Conservation (phyloP, 2,329 filamentous ascomycete species). For the Xylaria sp. region DNA sequence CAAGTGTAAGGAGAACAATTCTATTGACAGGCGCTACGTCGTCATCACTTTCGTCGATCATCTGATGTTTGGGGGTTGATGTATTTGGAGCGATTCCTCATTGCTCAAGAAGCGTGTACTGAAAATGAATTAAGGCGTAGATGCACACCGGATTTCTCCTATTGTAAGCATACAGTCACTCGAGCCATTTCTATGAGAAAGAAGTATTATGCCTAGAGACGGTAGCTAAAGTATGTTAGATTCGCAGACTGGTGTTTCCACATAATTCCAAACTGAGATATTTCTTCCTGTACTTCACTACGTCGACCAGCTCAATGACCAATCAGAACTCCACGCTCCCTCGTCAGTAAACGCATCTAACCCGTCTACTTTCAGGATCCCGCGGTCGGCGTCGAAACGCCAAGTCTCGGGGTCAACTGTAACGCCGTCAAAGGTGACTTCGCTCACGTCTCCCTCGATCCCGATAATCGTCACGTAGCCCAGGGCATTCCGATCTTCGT, state of each 20-base stretch:
- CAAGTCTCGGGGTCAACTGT: conserved; percentile 50
- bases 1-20: not conserved
- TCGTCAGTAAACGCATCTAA: conserved; percentile 53
- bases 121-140: too few relatives aligned
- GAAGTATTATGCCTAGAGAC: too few relatives aligned
- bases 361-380: conserved; percentile 56
- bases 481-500: conserved; percentile 60
- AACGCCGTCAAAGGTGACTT: conserved; percentile 60
- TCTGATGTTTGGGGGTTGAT: too few relatives aligned
- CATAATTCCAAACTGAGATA: not conserved
- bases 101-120: too few relatives aligned
- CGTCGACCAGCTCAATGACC: conserved; percentile 60
- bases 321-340: conserved; percentile 64
- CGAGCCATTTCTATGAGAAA: too few relatives aligned
- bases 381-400: conserved; percentile 53
- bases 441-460: conserved; percentile 46
- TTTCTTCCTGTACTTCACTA: not conserved
- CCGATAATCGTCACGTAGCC: conserved; percentile 69
- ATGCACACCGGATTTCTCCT: too few relatives aligned
- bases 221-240: not conserved
- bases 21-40: not conserved
- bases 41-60: too few relatives aligned
- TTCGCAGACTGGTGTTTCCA: not conserved
- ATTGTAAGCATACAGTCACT: too few relatives aligned
- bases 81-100: too few relatives aligned